Evolutionary conservation across 2,329 filamentous ascomycete species (phyloP), one percentile per base, ranked within the genome.

Genomic region (Xylaria multiplex): DNA sequence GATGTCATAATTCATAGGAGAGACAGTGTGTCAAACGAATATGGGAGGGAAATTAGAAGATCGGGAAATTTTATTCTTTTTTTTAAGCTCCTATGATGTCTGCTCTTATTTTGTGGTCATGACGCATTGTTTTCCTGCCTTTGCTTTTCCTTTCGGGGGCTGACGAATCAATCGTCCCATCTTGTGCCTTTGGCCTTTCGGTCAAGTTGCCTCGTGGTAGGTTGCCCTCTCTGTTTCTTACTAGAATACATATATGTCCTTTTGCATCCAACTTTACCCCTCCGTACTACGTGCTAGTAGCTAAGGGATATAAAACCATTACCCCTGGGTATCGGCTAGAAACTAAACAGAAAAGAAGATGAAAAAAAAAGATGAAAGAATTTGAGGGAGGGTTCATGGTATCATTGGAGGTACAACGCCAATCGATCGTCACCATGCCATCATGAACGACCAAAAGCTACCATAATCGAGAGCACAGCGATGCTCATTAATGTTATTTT

Each of bases 391-490:
- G 8, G 32, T 35, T 71, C 74, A 69, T 77, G 75, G 75, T 77
- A 77, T 77, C 75, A 75, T 77, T 70, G 71, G 69, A 68, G 69
- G 50, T 71, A 66, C 69, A 77, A 76, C 75, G 74, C 75, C 75
- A 69, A 69, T 45, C 52, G 59, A 50, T 56, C 37, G n/a, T 65
- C 61, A 53, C 68, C 65, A 65, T 70, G 56, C 63, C 59, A 64
- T 62, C 46, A 66, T 59, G 45, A 62, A 52, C 58, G 46, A 65
- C 62, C 55, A 65, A 62, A 66, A 58, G 61, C 55, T 67, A 66
- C 59, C 66, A 68, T 59, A 62, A 59, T 59, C 53, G 50, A 69
- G 16, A 62, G 66, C 54, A 58, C 58, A 64, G 55, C 54, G 65
- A 68, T 55, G 64, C 63, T 54, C 64, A 59, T 60, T 57, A 62